Conservation (phyloP, 2,329 filamentous ascomycete genomes). For the Sarocladiaceae sp. region DNA sequence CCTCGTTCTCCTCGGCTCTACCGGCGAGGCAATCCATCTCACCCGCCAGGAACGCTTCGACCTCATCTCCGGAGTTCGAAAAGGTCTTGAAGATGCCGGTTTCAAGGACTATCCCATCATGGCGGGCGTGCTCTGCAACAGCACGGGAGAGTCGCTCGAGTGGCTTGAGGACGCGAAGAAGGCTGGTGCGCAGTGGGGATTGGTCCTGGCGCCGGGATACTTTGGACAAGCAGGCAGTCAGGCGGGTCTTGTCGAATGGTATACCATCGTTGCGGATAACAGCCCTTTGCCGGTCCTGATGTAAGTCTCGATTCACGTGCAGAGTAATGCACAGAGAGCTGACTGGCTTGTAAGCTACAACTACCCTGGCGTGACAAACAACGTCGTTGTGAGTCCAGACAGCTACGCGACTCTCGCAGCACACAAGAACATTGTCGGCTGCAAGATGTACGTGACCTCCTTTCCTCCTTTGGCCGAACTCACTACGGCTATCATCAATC, state of each 20-base stretch:
- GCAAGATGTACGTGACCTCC: conserved; percentile 44
- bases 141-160: conserved; percentile 17
- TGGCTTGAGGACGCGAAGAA: conserved; percentile 10
- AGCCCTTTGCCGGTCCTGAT: conserved; percentile 55
- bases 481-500: too few species aligned
- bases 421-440: conserved; percentile 61
- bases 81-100: conserved; percentile 46
- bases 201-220: conserved; percentile 59
- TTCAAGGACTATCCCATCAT: conserved; percentile 51
- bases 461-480: background rate
- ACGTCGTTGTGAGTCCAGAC: conserved; percentile 50
- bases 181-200: conserved; percentile 28
- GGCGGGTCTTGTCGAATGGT: conserved; percentile 55
- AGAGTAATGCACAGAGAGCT: background rate
- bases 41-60: conserved; percentile 48
- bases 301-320: conserved; percentile 27
- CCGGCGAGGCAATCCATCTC: conserved; percentile 58
- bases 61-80: conserved; percentile 46
- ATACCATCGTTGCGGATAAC: conserved; percentile 51
- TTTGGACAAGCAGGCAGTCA: conserved; percentile 54
- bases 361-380: conserved; percentile 61
- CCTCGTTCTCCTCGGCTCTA: conserved; percentile 56
- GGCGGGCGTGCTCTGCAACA: conserved; percentile 48
- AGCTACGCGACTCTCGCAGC: conserved; percentile 51
- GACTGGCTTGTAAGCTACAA: conserved; percentile 40